Base-by-base conservation (phyloP, 2,329 filamentous ascomycete genomes). In the Clonostachys rhizophaga region DNA sequence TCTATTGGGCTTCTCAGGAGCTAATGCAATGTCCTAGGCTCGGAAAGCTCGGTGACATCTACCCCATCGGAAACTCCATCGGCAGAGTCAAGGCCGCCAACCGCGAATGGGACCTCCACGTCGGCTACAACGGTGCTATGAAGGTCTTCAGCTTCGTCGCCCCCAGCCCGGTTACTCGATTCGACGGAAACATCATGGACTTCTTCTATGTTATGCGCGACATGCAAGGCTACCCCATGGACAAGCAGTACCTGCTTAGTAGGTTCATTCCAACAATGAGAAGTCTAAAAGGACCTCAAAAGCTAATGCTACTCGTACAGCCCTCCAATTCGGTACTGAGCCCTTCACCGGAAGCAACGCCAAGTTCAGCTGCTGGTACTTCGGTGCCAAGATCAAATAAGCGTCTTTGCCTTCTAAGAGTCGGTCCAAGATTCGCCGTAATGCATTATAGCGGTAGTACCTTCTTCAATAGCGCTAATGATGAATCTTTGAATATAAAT, bases 131-230 rank as follows among this genome's bases (percentile, higher is more conserved):
- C 55, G 77, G 78, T 40, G 58, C 62, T 47, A 84, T 72, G 61
- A 77, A 72, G 8, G 82, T 86, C n/a, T 86, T 75, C 67, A 79
- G 74, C 58, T 86, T 66, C 50, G 59, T 67, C 49, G 64, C 59
- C 11, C 48, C 54, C 37, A 69, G 61, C 44, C 57, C 71, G 18
- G 62, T 75, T 18, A 70, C 66, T 18, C 69, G 50, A 60, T 86
- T 80, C 65, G 71, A 63, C 41, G 78, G 72, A 30, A 78, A 86
- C 58, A 54, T 84, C 54, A 70, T 70, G 57, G 61, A 69, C 6
- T 86, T 86, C 65, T 66, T 81, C 52, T 68, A 65, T 20, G 82
- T 83, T 59, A 63, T 86, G 34, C 65, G 66, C 33, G 49, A 53
- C 18, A 70, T 66, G 55, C 64, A 81, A 52, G 71, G 71, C 3